Base-by-base conservation (phyloP, 768 basidiomycete genomes). In the Suillus clintonianus region DNA sequence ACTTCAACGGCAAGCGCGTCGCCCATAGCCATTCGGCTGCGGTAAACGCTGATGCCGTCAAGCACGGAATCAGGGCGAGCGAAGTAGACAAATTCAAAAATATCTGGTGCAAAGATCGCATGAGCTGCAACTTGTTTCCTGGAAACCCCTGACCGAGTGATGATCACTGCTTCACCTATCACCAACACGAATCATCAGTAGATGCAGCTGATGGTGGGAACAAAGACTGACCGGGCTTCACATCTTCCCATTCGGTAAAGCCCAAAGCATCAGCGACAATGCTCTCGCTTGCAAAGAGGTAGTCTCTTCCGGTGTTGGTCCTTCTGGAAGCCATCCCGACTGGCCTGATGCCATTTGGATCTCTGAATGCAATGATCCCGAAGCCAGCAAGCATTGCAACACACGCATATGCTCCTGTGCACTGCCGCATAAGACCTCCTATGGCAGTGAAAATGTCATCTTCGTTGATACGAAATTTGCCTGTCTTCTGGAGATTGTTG, bases 331-430 rank as follows among this genome's bases (percentile, higher is more conserved):
- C 96, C 82, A 95, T 86, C 2, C 97, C 97, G 32, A 96, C 81
- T 1, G 97, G 97, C 36, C 97, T 84, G 68, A 99, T 98, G 50
- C 97, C 97, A 71, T 98, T 97, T 11, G 96, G 97, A 78, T 99
- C 97, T 65, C 97, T 85, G 81, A 99, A 99, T 0, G 92, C 97
- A 73, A 99, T 96, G 64, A 99, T 90, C 1, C 97, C 97, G 76
- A 99, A 99, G 41, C 97, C 97, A 36, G 97, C 97, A 45, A 99
- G 85, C 97, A 99, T 99, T n/a, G 92, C 94, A 15, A 95, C 91
- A 73, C 96, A 98, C 1, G 96, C 97, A 77, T 99, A 99, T 2
- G 95, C 97, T 54, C 97, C 97, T 71, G 84, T 90, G 74, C 89
- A 90, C 66, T 94, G 89, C 63, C 83, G 78, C 90, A 95, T 98